These are phyloP conservation scores for Vickermania spadyakhi DNA, from an alignment of 208 protist genomes.

Conservation along the genomic window DNA sequence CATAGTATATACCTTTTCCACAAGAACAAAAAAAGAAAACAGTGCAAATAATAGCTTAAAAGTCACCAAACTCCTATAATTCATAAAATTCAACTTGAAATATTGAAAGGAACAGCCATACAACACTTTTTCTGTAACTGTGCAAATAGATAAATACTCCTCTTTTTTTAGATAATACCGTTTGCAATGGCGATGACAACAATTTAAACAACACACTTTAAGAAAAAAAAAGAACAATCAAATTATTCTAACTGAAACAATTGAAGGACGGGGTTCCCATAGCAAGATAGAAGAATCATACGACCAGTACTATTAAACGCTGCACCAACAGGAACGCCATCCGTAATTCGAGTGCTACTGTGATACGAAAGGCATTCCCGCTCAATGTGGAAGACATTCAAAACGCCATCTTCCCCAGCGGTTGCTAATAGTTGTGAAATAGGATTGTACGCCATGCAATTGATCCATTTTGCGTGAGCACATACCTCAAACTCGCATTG, in stretches of 20 bases:
- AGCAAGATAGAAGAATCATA: background rate
- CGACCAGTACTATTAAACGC: conserved; percentile 5
- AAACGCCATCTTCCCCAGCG: conserved; percentile 39
- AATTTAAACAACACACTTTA: conserved; percentile 9
- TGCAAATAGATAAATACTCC: too few species aligned
- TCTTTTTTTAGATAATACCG: too few species aligned
- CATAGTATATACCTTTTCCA: too few species aligned
- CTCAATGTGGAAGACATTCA: conserved; percentile 21
- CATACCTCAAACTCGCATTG: conserved; percentile 22
- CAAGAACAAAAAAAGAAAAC: too few species aligned
- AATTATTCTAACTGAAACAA: conserved; percentile 1
- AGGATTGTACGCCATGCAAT: conserved; percentile 20
- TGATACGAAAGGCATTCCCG: background rate
- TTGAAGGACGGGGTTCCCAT: background rate
- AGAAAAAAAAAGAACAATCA: conserved; percentile 4
- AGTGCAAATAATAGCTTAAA: too few species aligned
- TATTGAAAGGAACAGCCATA: too few species aligned
- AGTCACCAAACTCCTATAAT: too few species aligned
- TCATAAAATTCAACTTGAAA: too few species aligned
- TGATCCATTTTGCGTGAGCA: conserved; percentile 63
- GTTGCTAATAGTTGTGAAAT: conserved; percentile 19
- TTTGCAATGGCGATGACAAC: too few species aligned
- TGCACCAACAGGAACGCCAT: conserved; percentile 18
- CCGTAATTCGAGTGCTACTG: background rate
- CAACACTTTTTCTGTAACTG: too few species aligned